Percentiles rank a stretch among this genome's conserved stretches.
These are phyloP conservation scores for Aschersonia sp. DNA, from an alignment of 2,329 filamentous ascomycete genomes.

Conservation along the genomic window DNA sequence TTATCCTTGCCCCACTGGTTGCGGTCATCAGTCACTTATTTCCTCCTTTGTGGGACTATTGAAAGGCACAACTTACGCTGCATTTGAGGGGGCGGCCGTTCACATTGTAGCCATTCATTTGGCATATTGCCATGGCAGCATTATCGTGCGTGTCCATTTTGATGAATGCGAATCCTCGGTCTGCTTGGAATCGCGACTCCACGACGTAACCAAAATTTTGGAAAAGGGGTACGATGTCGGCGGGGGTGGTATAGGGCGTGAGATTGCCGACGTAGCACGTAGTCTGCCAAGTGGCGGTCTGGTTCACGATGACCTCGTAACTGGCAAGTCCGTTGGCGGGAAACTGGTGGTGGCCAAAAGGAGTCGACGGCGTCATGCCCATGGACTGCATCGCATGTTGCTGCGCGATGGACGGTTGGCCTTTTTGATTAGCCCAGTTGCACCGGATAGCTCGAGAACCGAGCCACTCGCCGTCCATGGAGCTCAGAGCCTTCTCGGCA, in stretches of 20 bases:
- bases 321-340: constrained; percentile 92
- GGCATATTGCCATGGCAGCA: constrained; percentile 95
- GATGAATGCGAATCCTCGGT: constrained; percentile 95
- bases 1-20: constrained; percentile 96
- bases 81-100: constrained; percentile 95
- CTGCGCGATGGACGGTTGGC: constrained; percentile 96
- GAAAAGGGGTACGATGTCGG: constrained; percentile 93
- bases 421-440: constrained; percentile 99
- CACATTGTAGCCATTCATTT: constrained; percentile 94
- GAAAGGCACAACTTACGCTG: constrained; percentile 56
- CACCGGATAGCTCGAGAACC: constrained; percentile 95
- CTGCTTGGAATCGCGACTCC: constrained; percentile 94
- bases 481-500: constrained; percentile 88
- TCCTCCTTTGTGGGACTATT: background rate
- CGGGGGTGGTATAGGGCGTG: constrained; percentile 93
- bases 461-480: constrained; percentile 99
- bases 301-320: constrained; percentile 90
- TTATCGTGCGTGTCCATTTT: constrained; percentile 99
- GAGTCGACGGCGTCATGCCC: constrained; percentile 95
- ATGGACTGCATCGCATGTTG: constrained; percentile 94
- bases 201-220: constrained; percentile 97
- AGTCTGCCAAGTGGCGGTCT: constrained; percentile 96
- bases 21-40: constrained; percentile 1
- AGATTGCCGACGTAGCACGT: constrained; percentile 97
- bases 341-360: constrained; percentile 95